phyloP scores from a whole-genome alignment of 148 eudicot genomes.

The Fallopia convolvulus region DNA sequence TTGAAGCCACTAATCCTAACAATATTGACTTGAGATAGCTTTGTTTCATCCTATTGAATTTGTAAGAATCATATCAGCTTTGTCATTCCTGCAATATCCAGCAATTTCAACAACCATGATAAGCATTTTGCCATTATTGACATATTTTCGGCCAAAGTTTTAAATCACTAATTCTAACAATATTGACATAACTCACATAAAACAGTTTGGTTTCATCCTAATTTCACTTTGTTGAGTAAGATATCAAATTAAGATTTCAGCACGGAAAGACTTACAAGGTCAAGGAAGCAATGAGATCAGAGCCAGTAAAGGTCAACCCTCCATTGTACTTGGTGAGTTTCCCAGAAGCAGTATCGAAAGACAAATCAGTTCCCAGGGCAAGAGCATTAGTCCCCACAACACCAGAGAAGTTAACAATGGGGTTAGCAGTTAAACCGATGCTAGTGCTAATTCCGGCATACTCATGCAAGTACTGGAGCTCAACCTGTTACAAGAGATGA shows the following conservation, averaged over 20 bases:
- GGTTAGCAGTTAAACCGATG: conserved; percentile 82
- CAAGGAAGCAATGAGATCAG: conserved; percentile 80
- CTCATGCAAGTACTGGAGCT: conserved; percentile 89
- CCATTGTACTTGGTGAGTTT: conserved; percentile 75
- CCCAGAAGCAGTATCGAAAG: conserved; percentile 80
- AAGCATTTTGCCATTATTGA: no score
- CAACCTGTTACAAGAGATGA: conserved; percentile 39
- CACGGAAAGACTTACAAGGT: conserved; percentile 55
- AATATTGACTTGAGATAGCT: background rate
- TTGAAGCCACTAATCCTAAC: background rate
- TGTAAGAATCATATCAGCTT: background rate
- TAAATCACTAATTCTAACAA: background rate
- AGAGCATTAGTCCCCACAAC: conserved; percentile 59
- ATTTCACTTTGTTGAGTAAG: background rate
- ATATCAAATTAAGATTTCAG: background rate
- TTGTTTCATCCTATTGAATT: background rate
- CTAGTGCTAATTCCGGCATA: conserved; percentile 88
- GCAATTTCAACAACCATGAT: no score
- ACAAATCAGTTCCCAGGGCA: conserved; percentile 73
- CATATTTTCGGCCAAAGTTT: background rate
- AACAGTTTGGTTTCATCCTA: background rate
- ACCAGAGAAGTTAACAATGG: conserved; percentile 82
- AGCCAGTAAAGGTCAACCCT: conserved; percentile 54
- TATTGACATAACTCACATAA: background rate
- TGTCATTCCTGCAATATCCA: no score